Evolutionary conservation across 73 alveolate species (phyloP).

Genomic region (Blepharisma stoltei): DNA sequence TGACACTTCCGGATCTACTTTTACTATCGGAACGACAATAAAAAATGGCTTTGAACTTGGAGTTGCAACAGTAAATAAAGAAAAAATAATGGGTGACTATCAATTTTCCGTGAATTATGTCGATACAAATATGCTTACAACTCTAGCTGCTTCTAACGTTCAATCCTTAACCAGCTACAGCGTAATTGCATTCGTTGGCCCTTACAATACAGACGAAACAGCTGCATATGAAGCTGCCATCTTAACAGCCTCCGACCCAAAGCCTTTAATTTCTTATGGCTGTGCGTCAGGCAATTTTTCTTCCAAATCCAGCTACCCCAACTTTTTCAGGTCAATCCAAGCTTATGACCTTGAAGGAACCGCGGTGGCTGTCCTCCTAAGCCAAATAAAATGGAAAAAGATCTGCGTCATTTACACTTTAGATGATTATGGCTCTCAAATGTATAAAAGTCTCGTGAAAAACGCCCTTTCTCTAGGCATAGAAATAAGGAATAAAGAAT

Average conservation of each 20-base stretch:
- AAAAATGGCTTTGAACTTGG: slow-evolving; percentile 6
- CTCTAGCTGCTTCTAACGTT: background rate
- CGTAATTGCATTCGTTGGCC: slow-evolving; percentile 16
- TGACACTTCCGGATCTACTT: background rate
- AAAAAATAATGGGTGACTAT: background rate
- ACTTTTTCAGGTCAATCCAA: background rate
- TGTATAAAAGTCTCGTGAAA: background rate
- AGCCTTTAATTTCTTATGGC: slow-evolving; percentile 25
- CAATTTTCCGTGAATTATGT: background rate
- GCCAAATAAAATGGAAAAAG: background rate
- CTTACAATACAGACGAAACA: background rate
- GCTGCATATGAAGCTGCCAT: background rate
- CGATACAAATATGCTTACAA: background rate
- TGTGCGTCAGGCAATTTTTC: background rate
- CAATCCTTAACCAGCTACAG: background rate
- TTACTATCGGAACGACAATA: background rate
- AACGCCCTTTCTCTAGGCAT: background rate
- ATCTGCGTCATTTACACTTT: slow-evolving; percentile 21
- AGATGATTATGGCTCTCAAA: background rate
- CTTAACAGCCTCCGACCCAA: background rate
- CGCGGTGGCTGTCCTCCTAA: slow-evolving; percentile 18
- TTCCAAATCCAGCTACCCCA: background rate
- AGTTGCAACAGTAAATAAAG: background rate
- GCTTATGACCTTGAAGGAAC: slow-evolving; percentile 18
- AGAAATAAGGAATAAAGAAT: slow-evolving; percentile 9